Percentiles rank a stretch among this genome's conserved stretches.
Evolutionary conservation across 2,329 filamentous ascomycete species (phyloP).

Genomic region (Fragosphaeria purpurea): DNA sequence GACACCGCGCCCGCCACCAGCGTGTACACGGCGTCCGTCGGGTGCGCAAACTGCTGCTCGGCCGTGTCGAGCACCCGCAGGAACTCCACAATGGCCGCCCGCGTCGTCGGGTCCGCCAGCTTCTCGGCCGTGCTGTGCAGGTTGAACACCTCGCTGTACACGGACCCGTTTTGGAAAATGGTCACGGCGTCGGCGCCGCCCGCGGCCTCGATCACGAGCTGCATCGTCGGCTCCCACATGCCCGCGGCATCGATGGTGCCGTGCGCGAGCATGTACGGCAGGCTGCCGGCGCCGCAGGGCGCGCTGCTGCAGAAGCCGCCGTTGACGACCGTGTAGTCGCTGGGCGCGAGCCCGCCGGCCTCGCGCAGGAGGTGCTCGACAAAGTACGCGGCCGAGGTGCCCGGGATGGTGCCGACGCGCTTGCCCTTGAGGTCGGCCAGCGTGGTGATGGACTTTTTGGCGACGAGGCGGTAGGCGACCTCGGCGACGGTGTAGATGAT

Average conservation of each 20-base stretch:
- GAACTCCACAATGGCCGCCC: slow-evolving; percentile 22
- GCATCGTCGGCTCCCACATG: slow-evolving; percentile 24
- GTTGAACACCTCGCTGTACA: slow-evolving; percentile 25
- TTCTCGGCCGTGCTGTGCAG: slow-evolving; percentile 23
- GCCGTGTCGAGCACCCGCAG: slow-evolving; percentile 21
- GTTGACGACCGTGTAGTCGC: slow-evolving; percentile 20
- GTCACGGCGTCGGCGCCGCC: slow-evolving; percentile 15
- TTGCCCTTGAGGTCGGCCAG: slow-evolving; percentile 23
- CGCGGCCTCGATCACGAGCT: slow-evolving; percentile 20
- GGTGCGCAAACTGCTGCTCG: slow-evolving; percentile 18
- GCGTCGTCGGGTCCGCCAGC: slow-evolving; percentile 18
- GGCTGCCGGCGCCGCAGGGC: slow-evolving; percentile 20
- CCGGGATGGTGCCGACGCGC: slow-evolving; percentile 20
- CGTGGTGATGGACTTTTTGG: slow-evolving; percentile 16
- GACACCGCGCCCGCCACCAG: slow-evolving; percentile 17
- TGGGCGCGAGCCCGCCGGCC: slow-evolving; percentile 16
- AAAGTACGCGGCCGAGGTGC: slow-evolving; percentile 24
- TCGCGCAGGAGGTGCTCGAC: slow-evolving; percentile 20
- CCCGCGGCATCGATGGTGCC: slow-evolving; percentile 22
- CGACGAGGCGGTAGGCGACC: slow-evolving; percentile 24
- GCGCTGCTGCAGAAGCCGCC: slow-evolving; percentile 19
- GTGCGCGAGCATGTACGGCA: slow-evolving; percentile 19
- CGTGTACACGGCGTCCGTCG: slow-evolving; percentile 17
- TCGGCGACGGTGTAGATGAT: slow-evolving; percentile 23
- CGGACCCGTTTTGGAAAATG: slow-evolving; percentile 20